Evolutionary conservation across 2,329 filamentous ascomycete genomes (phyloP).

Genomic region (Juglanconis sp.): DNA sequence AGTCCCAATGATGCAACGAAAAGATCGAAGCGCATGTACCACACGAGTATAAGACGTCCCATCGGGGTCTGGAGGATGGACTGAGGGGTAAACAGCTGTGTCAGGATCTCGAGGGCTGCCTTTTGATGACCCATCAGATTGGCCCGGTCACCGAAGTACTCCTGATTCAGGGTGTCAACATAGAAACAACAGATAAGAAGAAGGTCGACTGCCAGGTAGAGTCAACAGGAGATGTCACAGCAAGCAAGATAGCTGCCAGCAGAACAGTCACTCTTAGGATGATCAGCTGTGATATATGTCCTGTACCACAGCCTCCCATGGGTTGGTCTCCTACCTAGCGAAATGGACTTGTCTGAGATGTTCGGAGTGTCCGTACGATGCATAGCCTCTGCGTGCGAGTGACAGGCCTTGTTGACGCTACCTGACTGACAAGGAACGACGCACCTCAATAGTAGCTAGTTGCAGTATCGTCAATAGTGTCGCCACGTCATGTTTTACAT

Average conservation of each 20-base stretch:
- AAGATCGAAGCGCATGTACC: conserved; percentile 88
- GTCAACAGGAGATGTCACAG: not conserved
- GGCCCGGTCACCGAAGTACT: conserved; percentile 93
- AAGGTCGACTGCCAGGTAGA: not conserved
- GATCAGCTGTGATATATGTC: too few species aligned
- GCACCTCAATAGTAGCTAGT: conserved; percentile 86
- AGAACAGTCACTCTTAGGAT: too few species aligned
- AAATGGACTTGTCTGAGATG: too few species aligned
- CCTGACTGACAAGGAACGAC: not conserved
- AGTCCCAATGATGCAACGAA: conserved; percentile 81
- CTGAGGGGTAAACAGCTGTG: conserved; percentile 72
- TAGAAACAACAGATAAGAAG: conserved; percentile 24
- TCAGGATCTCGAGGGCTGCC: conserved; percentile 79
- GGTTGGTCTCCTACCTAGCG: too few species aligned
- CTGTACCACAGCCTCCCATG: too few species aligned
- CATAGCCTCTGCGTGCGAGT: too few species aligned
- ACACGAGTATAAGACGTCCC: conserved; percentile 72
- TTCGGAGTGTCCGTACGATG: too few species aligned
- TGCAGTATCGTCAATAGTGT: conserved; percentile 87
- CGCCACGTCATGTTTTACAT: conserved; percentile 62
- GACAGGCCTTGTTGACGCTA: too few species aligned
- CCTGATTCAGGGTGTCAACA: conserved; percentile 47
- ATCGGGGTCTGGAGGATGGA: conserved; percentile 69
- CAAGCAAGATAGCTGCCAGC: too few species aligned
- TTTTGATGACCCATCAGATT: conserved; percentile 90